phyloP scores from a whole-genome alignment of 1,284 basidiomycete species.

The Papiliotrema terrestris region DNA sequence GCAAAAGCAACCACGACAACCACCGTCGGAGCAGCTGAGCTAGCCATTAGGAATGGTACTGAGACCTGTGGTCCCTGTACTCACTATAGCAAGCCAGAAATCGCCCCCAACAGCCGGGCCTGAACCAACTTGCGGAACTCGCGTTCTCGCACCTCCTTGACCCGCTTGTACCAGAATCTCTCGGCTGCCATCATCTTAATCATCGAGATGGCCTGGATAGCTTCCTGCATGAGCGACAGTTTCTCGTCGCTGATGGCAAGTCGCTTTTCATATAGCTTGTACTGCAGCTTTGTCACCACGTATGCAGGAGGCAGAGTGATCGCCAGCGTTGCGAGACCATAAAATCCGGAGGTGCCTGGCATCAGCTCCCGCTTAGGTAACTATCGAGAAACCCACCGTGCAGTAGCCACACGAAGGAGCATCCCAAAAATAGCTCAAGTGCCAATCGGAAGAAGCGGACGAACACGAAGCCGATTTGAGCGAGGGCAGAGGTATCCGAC shows the following conservation, averaged over 20 bases:
- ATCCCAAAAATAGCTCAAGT: constrained; percentile 72
- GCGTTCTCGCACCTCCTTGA: constrained; percentile 66
- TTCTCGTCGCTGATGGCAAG: constrained; percentile 84
- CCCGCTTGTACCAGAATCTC: constrained; percentile 73
- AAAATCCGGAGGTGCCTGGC: constrained; percentile 28
- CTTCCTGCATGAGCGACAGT: constrained; percentile 84
- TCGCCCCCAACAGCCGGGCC: constrained; percentile 14
- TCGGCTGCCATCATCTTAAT: constrained; percentile 95
- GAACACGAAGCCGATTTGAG: constrained; percentile 12
- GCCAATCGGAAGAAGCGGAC: constrained; percentile 73
- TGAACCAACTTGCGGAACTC: constrained; percentile 70
- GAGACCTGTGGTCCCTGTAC: constrained; percentile 2
- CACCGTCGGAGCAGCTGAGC: constrained; percentile 24
- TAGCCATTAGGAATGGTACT: constrained; percentile 17
- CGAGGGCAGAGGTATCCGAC: constrained; percentile 8
- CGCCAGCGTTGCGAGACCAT: constrained; percentile 24
- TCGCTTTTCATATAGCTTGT: constrained; percentile 74
- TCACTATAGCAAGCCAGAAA: constrained; percentile 29
- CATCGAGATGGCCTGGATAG: constrained; percentile 82
- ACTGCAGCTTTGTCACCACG: constrained; percentile 73
- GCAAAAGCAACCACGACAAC: constrained; percentile 41
- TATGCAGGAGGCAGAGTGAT: constrained; percentile 71
- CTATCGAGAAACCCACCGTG: constrained; percentile 65
- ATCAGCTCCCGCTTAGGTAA: not conserved
- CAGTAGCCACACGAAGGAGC: constrained; percentile 46